Percentiles rank a stretch among this genome's conserved stretches.
Conservation (phyloP, 352 stramenopile species). For the Phytophthora tubulina region DNA sequence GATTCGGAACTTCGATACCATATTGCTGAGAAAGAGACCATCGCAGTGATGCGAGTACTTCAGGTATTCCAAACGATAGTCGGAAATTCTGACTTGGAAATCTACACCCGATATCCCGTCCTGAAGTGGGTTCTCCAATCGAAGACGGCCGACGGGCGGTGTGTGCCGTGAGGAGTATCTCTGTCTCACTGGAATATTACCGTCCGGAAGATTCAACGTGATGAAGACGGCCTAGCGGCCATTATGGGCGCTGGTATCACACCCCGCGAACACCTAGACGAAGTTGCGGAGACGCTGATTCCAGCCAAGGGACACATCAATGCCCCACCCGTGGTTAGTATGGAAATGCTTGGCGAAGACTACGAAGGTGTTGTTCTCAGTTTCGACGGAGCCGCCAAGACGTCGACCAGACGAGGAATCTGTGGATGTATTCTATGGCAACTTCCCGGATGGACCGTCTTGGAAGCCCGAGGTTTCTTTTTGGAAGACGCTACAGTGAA, state of each 20-base stretch:
- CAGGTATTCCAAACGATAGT: not conserved
- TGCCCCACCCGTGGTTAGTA: not conserved
- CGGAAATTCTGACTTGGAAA: not conserved
- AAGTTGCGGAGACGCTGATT: not conserved
- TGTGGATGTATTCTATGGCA: not conserved
- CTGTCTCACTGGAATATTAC: not conserved
- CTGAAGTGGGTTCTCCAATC: conserved; percentile 4
- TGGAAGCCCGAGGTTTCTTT: not conserved
- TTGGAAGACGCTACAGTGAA: not conserved
- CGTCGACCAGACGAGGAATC: not conserved
- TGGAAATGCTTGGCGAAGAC: not conserved
- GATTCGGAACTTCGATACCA: not conserved
- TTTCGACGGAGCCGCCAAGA: not conserved
- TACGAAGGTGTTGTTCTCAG: not conserved
- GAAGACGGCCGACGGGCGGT: not conserved
- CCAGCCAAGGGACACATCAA: not conserved
- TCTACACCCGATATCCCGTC: not conserved
- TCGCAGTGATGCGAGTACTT: not conserved
- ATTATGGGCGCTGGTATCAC: not conserved
- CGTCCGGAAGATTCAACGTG: too few relatives aligned
- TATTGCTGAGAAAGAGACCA: not conserved
- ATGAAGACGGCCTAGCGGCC: not conserved
- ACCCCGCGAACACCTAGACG: not conserved
- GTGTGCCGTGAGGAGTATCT: not conserved
- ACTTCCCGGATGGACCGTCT: not conserved